phyloP scores from a whole-genome alignment of 140 eudicot genomes.

The Flaveria floridana region DNA sequence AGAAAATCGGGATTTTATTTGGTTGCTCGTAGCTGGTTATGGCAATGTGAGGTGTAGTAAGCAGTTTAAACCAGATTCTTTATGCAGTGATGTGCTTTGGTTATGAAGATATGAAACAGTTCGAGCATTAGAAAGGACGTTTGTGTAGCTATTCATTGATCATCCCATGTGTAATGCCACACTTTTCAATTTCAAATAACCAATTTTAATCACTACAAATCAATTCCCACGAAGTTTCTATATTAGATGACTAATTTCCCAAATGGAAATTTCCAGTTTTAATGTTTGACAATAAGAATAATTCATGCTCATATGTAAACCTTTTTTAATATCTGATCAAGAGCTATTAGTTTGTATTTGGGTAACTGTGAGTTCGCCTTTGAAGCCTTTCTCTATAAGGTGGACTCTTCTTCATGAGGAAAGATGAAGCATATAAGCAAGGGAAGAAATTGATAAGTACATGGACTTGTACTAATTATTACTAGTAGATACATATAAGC shows the following conservation, averaged over 20 bases:
- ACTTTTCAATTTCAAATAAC: background rate
- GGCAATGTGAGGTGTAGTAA: background rate
- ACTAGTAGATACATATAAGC: background rate
- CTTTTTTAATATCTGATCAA: background rate
- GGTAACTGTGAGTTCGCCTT: background rate
- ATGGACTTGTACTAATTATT: background rate
- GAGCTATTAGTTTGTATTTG: background rate
- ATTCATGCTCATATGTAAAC: background rate
- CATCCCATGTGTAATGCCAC: background rate
- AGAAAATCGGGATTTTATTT: background rate
- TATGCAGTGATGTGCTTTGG: background rate
- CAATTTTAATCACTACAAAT: background rate
- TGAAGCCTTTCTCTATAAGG: background rate
- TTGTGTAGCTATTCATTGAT: background rate
- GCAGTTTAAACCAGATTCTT: background rate
- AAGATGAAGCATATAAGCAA: too few relatives aligned
- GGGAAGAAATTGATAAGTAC: background rate
- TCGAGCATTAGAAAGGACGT: background rate
- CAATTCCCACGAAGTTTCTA: background rate
- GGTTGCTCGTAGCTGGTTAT: background rate
- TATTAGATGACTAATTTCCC: background rate
- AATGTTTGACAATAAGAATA: background rate
- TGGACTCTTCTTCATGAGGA: background rate
- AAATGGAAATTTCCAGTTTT: background rate
- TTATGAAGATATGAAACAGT: slow-evolving; percentile 1